These are phyloP conservation scores for Fibroporia radiculosa DNA, from an alignment of 768 basidiomycete genomes.

Conservation along the genomic window DNA sequence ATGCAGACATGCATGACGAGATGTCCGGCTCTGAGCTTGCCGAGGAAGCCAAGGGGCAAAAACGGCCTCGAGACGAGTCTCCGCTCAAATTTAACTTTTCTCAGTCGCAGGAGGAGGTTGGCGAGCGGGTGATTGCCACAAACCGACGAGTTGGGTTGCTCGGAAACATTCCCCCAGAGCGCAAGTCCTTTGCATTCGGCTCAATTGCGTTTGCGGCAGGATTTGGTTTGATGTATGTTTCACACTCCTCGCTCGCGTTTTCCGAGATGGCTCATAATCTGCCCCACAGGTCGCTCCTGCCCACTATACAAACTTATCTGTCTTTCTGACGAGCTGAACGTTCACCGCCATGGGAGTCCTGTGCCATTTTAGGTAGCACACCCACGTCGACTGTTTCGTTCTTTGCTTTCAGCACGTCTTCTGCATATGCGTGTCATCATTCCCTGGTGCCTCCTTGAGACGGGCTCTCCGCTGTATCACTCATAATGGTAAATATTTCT, in stretches of 20 bases:
- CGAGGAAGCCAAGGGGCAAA: constrained; percentile 36
- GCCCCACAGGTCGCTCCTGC: constrained; percentile 9
- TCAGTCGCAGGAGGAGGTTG: constrained; percentile 47
- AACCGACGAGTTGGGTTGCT: constrained; percentile 58
- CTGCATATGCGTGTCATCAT: not conserved
- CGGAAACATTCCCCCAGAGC: constrained; percentile 48
- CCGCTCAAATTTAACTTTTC: constrained; percentile 56
- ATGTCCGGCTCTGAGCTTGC: constrained; percentile 5
- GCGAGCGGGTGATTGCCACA: constrained; percentile 47
- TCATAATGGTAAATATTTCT: not conserved
- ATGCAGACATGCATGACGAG: constrained; percentile 13
- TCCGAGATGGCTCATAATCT: not conserved
- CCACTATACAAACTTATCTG: constrained; percentile 12
- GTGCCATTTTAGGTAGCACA: not conserved
- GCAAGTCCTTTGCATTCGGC: constrained; percentile 79
- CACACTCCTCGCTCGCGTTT: not conserved
- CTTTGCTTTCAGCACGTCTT: not conserved
- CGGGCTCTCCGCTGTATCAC: not conserved
- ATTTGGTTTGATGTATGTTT: constrained; percentile 62
- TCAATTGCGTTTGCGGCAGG: constrained; percentile 78
- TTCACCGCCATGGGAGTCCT: not conserved
- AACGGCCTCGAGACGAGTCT: constrained; percentile 47
- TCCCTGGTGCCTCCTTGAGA: not conserved
- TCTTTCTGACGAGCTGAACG: constrained; percentile 4
- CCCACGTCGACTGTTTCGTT: not conserved